A percentile compares a stretch with the other conserved stretches of the same genome.
Evolutionary conservation across 352 stramenopile genomes (phyloP).

Genomic region (Peronospora farinosa): DNA sequence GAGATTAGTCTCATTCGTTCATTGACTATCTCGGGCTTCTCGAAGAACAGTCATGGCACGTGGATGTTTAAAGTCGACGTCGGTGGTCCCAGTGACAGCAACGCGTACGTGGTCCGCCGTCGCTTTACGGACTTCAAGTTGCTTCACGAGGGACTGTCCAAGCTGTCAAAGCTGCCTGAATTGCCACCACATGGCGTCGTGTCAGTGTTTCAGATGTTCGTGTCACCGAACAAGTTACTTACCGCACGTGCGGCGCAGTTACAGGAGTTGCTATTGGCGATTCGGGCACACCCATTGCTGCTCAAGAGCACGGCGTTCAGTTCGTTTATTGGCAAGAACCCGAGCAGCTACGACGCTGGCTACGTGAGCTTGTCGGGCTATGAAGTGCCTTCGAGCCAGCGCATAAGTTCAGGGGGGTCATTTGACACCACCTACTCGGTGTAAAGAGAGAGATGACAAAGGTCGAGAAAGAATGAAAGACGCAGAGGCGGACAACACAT

Average conservation of each 20-base stretch:
- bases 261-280: conserved; percentile 51
- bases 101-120: conserved; percentile 61
- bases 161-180: conserved; percentile 33
- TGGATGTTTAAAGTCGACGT: conserved; percentile 79
- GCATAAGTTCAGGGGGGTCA: conserved; percentile 10
- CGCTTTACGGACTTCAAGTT: conserved; percentile 73
- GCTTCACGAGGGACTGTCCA: conserved; percentile 51
- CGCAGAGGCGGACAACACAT: conserved; percentile 4
- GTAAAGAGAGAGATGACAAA: conserved; percentile 5
- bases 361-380: conserved; percentile 72
- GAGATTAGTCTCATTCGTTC: conserved; percentile 35
- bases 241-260: conserved; percentile 44
- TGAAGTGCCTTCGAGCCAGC: conserved; percentile 45
- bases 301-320: conserved; percentile 37
- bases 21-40: conserved; percentile 61
- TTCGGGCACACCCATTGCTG: conserved; percentile 49
- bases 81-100: conserved; percentile 37
- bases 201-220: conserved; percentile 63
- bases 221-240: conserved; percentile 53
- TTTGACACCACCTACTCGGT: conserved; percentile 27
- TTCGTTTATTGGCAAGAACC: conserved; percentile 67
- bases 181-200: conserved; percentile 58
- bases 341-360: conserved; percentile 50
- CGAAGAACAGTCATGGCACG: conserved; percentile 55
- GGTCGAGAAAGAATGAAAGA: conserved; percentile 2